phyloP scores from a whole-genome alignment of 805 yeast species.

The Cyberlindnera mississippiensis region DNA sequence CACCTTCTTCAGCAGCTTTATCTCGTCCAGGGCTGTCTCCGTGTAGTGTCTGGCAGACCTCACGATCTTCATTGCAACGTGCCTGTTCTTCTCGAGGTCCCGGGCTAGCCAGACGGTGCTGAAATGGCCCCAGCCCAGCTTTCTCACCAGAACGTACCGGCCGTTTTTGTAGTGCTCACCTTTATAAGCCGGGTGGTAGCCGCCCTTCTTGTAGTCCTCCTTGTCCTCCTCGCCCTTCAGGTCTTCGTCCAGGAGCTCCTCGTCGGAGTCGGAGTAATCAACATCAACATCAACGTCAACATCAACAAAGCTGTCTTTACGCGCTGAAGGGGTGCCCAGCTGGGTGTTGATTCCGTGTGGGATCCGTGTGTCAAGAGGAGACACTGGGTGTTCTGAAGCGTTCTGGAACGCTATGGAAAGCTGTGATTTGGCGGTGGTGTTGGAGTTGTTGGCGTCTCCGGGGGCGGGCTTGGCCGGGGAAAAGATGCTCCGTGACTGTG shows the following conservation, averaged over 20 bases:
- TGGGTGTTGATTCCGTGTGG: conserved; percentile 10
- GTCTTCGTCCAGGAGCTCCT: conserved; percentile 30
- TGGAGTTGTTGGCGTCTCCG: conserved; percentile 1
- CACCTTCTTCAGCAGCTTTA: conserved; percentile 67
- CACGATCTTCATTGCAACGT: conserved; percentile 93
- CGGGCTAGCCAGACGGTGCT: conserved; percentile 92
- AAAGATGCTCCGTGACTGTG: conserved; percentile 11
- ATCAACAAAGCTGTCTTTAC: neutral
- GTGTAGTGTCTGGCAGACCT: conserved; percentile 87
- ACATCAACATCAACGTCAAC: neutral
- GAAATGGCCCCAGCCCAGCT: conserved; percentile 98
- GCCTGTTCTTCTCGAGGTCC: conserved; percentile 53
- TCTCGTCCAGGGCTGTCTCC: conserved; percentile 93
- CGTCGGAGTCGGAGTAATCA: conserved; percentile 16
- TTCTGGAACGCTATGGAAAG: conserved; percentile 23
- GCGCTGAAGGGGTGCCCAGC: neutral
- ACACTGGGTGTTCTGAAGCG: conserved; percentile 10
- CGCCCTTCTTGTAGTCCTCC: conserved; percentile 86
- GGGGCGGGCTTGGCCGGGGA: conserved; percentile 10
- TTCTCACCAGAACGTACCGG: conserved; percentile 76
- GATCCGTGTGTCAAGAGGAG: conserved; percentile 1
- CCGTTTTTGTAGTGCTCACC: conserved; percentile 81
- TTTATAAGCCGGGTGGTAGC: conserved; percentile 89
- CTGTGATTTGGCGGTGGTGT: conserved; percentile 16
- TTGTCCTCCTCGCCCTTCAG: conserved; percentile 74